A percentile compares a stretch with the other conserved stretches of the same genome.
These are phyloP conservation scores for Lachnum nothofagi DNA, from an alignment of 2,329 filamentous ascomycete genomes.

Conservation along the genomic window DNA sequence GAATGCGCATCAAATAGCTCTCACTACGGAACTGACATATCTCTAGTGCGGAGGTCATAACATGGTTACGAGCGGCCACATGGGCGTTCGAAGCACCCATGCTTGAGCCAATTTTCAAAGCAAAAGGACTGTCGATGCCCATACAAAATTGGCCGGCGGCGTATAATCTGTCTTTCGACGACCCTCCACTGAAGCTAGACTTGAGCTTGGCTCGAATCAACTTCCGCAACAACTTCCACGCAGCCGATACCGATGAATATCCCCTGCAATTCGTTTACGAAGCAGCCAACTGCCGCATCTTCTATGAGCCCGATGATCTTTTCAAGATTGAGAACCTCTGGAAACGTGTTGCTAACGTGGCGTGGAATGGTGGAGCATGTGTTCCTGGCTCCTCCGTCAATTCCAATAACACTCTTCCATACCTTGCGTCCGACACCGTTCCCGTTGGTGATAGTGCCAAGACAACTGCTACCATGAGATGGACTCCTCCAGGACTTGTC, in stretches of 20 bases:
- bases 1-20: not conserved
- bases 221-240: constrained; percentile 34
- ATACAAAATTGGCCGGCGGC: too few species aligned
- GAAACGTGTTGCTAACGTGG: constrained; percentile 36
- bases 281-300: constrained; percentile 54
- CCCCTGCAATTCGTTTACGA: constrained; percentile 57
- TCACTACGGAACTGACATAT: not conserved
- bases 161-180: too few species aligned
- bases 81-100: too few species aligned
- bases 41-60: constrained; percentile 32
- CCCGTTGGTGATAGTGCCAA: not conserved
- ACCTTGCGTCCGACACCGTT: constrained; percentile 7
- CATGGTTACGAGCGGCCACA: too few species aligned
- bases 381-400: constrained; percentile 3
- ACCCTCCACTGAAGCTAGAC: too few species aligned
- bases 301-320: constrained; percentile 48
- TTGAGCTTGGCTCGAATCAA: constrained; percentile 37
- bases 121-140: too few species aligned
- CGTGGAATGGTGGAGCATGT: constrained; percentile 10
- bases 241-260: constrained; percentile 36
- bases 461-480: not conserved
- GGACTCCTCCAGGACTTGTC: not conserved
- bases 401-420: constrained; percentile 1
- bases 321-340: constrained; percentile 45
- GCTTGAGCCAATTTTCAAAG: too few species aligned